These are phyloP conservation scores for Plasmodium malariae DNA, from an alignment of 169 alveolate genomes.

Conservation along the genomic window DNA sequence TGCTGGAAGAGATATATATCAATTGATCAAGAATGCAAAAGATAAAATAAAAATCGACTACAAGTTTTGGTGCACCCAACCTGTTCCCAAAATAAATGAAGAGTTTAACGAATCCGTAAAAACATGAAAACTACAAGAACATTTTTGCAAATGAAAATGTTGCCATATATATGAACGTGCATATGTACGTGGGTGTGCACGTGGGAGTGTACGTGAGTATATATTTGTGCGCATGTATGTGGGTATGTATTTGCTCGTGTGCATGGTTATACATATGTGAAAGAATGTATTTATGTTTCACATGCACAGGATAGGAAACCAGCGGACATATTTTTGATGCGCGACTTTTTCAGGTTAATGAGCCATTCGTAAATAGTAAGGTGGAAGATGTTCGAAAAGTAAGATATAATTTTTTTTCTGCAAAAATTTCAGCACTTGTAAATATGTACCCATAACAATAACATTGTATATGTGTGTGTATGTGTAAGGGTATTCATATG, in stretches of 20 bases:
- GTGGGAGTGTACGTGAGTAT: conserved; percentile 13
- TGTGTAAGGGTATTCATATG: too few species aligned
- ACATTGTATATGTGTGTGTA: not conserved
- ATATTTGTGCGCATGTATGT: not conserved
- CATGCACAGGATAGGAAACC: too few species aligned
- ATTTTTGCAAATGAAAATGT: too few species aligned
- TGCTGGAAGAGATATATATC: conserved; percentile 51
- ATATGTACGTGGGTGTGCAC: too few species aligned
- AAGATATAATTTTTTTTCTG: not conserved
- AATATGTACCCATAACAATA: conserved; percentile 5
- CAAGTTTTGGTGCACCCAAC: conserved; percentile 97
- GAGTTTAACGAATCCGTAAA: conserved; percentile 79
- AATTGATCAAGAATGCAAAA: conserved; percentile 55
- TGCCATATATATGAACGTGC: too few species aligned
- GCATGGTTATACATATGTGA: not conserved
- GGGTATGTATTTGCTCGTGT: not conserved
- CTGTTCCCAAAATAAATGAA: conserved; percentile 93
- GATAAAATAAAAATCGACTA: conserved; percentile 81
- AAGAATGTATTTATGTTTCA: too few species aligned
- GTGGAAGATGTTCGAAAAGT: conserved; percentile 70
- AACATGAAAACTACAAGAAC: conserved; percentile 44
- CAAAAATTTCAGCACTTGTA: too few species aligned
- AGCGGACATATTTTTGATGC: not conserved
- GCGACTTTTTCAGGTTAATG: conserved; percentile 69
- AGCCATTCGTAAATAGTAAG: conserved; percentile 77